Conservation (phyloP, 2,329 filamentous ascomycete species). For the Periglandula ipomoeae region DNA sequence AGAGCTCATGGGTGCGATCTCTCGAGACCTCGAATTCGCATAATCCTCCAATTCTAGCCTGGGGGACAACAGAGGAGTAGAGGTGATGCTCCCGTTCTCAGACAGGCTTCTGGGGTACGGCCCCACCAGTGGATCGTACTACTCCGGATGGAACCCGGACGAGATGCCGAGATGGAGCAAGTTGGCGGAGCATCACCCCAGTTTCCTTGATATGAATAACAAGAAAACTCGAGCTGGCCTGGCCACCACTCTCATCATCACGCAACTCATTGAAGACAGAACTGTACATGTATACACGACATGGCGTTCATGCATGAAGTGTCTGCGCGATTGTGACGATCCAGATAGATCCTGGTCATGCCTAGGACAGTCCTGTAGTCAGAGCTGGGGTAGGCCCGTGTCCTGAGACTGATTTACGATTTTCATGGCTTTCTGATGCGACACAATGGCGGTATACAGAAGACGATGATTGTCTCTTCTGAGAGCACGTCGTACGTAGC, state of each 20-base stretch:
- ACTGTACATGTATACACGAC: not conserved
- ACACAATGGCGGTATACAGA: not conserved
- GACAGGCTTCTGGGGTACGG: slow-evolving; percentile 2
- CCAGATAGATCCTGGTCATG: not conserved
- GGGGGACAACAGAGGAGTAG: too few species aligned
- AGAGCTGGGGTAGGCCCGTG: too few species aligned
- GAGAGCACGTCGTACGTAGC: not conserved
- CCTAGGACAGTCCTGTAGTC: not conserved
- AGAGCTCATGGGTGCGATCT: too few species aligned
- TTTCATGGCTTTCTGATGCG: not conserved
- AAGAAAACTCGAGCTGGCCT: not conserved
- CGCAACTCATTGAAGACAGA: not conserved
- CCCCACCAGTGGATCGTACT: slow-evolving; percentile 3
- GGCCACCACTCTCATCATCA: not conserved
- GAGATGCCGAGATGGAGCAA: slow-evolving; percentile 1
- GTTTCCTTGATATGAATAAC: not conserved
- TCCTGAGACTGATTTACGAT: not conserved
- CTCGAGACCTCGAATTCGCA: too few species aligned
- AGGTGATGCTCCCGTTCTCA: not conserved
- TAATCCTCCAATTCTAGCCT: too few species aligned
- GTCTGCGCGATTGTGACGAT: not conserved
- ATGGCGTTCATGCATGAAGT: slow-evolving; percentile 1
- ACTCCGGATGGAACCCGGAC: slow-evolving; percentile 4
- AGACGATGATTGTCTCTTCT: not conserved
- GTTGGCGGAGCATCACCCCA: not conserved